These are phyloP conservation scores for Solanum appendiculatum DNA, from an alignment of 257 asterid genomes.

Conservation along the genomic window DNA sequence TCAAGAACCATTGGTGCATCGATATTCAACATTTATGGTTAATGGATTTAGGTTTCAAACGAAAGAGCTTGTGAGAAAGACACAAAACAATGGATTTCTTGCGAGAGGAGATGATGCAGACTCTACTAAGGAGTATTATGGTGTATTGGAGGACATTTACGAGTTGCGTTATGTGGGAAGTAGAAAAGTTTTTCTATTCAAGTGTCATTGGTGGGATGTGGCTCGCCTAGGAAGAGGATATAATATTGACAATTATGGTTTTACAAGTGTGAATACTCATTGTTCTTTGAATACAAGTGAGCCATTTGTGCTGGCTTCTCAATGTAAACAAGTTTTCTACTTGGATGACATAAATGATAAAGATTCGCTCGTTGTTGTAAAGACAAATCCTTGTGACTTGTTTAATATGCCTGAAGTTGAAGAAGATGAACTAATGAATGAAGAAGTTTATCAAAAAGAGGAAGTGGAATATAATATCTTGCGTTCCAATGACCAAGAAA, in stretches of 20 bases:
- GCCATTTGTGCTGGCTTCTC: not conserved
- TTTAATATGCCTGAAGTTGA: not conserved
- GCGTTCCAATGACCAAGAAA: not conserved
- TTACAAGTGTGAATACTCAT: not conserved
- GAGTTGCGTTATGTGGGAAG: not conserved
- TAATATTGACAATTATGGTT: not conserved
- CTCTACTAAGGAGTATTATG: not conserved
- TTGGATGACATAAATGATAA: not conserved
- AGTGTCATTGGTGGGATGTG: not conserved
- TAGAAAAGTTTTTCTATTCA: not conserved
- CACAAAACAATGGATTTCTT: not conserved
- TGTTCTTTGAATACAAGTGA: too few relatives aligned
- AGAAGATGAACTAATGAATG: not conserved
- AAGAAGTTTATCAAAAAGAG: not conserved
- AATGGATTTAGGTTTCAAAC: not conserved
- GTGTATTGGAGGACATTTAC: not conserved
- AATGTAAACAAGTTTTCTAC: not conserved
- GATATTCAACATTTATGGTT: not conserved
- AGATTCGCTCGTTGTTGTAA: not conserved
- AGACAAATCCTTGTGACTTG: not conserved
- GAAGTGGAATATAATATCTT: not conserved
- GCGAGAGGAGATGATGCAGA: not conserved
- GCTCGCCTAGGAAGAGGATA: not conserved
- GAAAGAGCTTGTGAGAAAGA: not conserved
- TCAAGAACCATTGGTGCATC: not conserved